These are phyloP conservation scores for Fusarium fracticaudum DNA, from an alignment of 2,329 filamentous ascomycete species.

Conservation along the genomic window DNA sequence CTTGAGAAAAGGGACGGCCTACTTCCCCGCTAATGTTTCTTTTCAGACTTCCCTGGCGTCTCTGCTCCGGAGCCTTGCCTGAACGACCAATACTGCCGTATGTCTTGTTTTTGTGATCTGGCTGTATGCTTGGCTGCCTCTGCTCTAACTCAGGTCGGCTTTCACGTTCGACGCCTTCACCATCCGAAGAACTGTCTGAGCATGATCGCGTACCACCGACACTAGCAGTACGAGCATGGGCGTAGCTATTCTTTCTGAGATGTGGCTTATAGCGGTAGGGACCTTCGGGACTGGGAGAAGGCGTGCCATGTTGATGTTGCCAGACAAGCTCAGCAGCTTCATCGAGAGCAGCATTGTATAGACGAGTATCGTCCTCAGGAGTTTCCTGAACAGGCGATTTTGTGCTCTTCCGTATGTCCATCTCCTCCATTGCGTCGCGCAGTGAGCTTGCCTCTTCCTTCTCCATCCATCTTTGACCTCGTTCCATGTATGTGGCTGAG, in stretches of 20 bases:
- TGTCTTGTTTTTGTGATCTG: conserved; percentile 48
- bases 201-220: conserved; percentile 59
- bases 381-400: conserved; percentile 40
- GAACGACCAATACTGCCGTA: conserved; percentile 54
- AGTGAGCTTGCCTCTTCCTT: conserved; percentile 79
- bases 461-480: conserved; percentile 81
- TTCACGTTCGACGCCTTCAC: conserved; percentile 51
- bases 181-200: conserved; percentile 63
- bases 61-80: conserved; percentile 51
- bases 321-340: conserved; percentile 84
- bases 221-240: conserved; percentile 71
- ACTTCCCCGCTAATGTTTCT: conserved; percentile 77
- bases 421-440: conserved; percentile 76
- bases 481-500: conserved; percentile 76
- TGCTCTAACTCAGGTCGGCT: conserved; percentile 44
- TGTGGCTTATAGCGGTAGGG: conserved; percentile 75
- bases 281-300: conserved; percentile 66
- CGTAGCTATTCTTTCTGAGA: conserved; percentile 76
- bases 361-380: conserved; percentile 65
- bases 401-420: conserved; percentile 64
- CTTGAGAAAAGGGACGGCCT: conserved; percentile 73
- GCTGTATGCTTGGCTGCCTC: conserved; percentile 20
- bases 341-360: conserved; percentile 77
- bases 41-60: conserved; percentile 72
- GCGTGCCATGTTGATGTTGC: conserved; percentile 72